phyloP scores from a whole-genome alignment of 306 rosid species.

The Ochetophila trinervis region DNA sequence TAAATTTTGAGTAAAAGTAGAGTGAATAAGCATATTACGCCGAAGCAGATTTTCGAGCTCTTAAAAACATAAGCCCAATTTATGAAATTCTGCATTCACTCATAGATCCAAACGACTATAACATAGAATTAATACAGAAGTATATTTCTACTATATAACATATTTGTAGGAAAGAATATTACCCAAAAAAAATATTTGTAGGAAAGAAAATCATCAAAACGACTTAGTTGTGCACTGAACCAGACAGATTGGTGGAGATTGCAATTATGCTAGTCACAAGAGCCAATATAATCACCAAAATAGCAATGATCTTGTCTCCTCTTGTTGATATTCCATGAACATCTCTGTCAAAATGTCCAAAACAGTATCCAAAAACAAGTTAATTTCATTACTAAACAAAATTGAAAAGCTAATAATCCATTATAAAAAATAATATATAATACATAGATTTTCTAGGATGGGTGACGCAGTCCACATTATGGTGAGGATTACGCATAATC shows the following conservation, averaged over 20 bases:
- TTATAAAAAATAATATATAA: too few species aligned
- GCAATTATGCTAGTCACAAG: slow-evolving; percentile 26
- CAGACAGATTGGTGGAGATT: slow-evolving; percentile 19
- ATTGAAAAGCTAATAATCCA: neutral
- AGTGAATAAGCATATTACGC: too few species aligned
- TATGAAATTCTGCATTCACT: neutral
- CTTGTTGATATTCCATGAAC: slow-evolving; percentile 23
- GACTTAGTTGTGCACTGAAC: neutral
- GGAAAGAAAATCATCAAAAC: neutral
- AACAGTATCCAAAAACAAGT: neutral
- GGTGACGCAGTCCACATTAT: too few species aligned
- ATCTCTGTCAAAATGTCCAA: slow-evolving; percentile 12
- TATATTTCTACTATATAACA: too few species aligned
- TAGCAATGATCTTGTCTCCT: slow-evolving; percentile 19
- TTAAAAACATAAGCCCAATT: slow-evolving; percentile 7
- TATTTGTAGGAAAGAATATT: neutral
- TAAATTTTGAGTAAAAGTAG: too few species aligned
- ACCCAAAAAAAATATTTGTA: too few species aligned
- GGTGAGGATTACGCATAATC: too few species aligned
- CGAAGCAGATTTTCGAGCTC: slow-evolving; percentile 11
- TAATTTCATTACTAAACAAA: neutral
- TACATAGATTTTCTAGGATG: too few species aligned
- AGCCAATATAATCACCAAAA: slow-evolving; percentile 21
- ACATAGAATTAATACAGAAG: too few species aligned
- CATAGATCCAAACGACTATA: neutral